phyloP scores from a whole-genome alignment of 148 eudicot genomes.

The Mesembryanthemum crystallinum region DNA sequence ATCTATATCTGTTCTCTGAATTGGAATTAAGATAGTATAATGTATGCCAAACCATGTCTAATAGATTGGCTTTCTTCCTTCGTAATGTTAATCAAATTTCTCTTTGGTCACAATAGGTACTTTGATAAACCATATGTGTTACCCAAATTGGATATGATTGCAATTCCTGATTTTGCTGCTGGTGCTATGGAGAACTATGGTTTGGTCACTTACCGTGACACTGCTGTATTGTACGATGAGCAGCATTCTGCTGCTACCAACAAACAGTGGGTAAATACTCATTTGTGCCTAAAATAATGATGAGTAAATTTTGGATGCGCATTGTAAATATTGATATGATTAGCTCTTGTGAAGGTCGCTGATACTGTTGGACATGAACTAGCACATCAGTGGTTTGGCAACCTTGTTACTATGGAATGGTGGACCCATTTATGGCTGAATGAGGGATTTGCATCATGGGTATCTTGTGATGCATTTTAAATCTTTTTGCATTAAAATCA shows the following conservation, averaged over 20 bases:
- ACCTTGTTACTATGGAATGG: conserved; percentile 99
- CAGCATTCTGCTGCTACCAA: conserved; percentile 89
- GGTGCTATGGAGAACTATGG: conserved; percentile 99
- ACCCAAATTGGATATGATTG: conserved; percentile 94
- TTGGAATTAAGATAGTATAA: neutral
- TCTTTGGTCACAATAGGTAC: conserved; percentile 43
- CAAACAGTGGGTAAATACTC: conserved; percentile 75
- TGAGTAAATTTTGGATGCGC: neutral
- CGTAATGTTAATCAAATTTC: conserved; percentile 6
- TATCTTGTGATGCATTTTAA: conserved; percentile 24
- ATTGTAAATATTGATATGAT: neutral
- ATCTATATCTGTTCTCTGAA: no score
- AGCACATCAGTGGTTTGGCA: conserved; percentile 99
- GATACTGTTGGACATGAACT: conserved; percentile 90
- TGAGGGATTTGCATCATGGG: conserved; percentile 99
- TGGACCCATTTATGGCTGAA: conserved; percentile 98
- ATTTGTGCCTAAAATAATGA: neutral
- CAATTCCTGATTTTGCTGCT: conserved; percentile 96
- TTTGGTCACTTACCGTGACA: conserved; percentile 84
- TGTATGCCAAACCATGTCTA: neutral
- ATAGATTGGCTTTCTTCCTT: neutral
- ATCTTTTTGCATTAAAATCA: neutral
- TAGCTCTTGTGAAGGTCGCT: conserved; percentile 61
- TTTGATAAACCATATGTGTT: conserved; percentile 83
- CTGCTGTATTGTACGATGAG: conserved; percentile 86